Evolutionary conservation across 805 yeast species (phyloP), one percentile per base, ranked within the genome.

Genomic region (Brettanomyces bruxellensis): DNA sequence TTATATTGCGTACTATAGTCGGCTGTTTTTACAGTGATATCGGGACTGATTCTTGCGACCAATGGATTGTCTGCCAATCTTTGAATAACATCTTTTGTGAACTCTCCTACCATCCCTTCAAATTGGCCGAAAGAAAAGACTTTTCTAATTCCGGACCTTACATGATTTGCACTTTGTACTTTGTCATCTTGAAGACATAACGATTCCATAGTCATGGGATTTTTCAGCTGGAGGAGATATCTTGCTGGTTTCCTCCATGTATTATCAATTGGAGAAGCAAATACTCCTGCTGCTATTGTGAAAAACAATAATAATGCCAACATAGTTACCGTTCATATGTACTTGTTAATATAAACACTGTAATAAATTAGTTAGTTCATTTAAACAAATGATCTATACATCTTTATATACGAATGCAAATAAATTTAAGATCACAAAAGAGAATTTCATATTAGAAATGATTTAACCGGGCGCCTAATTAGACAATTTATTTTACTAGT

Each of bases 11-110:
- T 59, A n/a, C 51, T 59, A 7, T 65, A 58, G 14, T 73, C 83
- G 48, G 74, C 74, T 1, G 88, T 82, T 38, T 72, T 68, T 18
- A 88, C 70, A 2, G 65, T 60, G 11, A 80, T 68, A 61, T 88
- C 95, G 11, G 83, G 83, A 0, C 84, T 79, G 3, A 88, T 69
- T 36, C 79, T 84, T 3, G 79, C 78, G 34, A 88, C 81, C 51
- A 79, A 61, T 2, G 87, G 88, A 56, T 80, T 81, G 22, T 60
- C 62, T 38, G 68, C 68, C 49, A 83, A 70, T 53, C 73, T 67
- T 7, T 69, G 71, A 35, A 77, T 54, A 1, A 73, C 66, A 9
- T 68, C 76, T 25, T 64, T 59, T 9, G 81, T 67, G 58, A 83
- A 77, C 46, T 72, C 72, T 1, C 89, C 88, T 0, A 82, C 72